These are phyloP conservation scores for Tarenaya hassleriana DNA, from an alignment of 345 rosid genomes.

Conservation along the genomic window DNA sequence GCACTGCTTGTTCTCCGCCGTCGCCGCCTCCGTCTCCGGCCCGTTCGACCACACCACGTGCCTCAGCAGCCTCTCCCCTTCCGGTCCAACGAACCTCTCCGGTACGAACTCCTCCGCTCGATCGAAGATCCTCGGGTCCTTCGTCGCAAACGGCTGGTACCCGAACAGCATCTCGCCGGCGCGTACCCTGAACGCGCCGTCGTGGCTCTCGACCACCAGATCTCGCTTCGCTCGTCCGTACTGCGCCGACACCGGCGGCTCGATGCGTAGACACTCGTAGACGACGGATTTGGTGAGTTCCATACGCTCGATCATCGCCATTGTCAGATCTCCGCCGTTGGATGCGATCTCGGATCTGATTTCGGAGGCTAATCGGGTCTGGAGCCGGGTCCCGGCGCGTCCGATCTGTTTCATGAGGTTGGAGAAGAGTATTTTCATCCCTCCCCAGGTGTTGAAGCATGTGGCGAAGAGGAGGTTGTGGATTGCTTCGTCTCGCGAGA, in stretches of 20 bases:
- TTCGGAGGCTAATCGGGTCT: conserved; percentile 59
- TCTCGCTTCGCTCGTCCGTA: conserved; percentile 69
- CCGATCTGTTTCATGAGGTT: conserved; percentile 62
- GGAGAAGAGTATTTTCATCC: conserved; percentile 64
- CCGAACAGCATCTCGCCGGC: conserved; percentile 79
- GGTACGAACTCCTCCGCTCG: conserved; percentile 66
- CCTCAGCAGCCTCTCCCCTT: conserved; percentile 55
- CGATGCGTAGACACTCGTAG: conserved; percentile 73
- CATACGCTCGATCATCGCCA: conserved; percentile 72
- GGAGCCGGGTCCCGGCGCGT: conserved; percentile 55
- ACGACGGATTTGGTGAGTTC: conserved; percentile 72
- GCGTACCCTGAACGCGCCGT: conserved; percentile 60
- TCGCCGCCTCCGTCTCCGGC: conserved; percentile 59
- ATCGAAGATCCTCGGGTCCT: conserved; percentile 68
- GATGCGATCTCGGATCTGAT: conserved; percentile 56
- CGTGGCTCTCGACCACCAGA: conserved; percentile 69
- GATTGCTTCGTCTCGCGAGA: conserved; percentile 74
- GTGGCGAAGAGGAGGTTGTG: conserved; percentile 78
- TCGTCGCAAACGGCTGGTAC: conserved; percentile 82
- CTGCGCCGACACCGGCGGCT: conserved; percentile 76
- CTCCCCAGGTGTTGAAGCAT: conserved; percentile 87
- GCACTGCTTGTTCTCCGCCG: conserved; percentile 67
- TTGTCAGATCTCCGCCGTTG: conserved; percentile 61
- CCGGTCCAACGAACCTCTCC: conserved; percentile 67
- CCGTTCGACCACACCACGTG: conserved; percentile 97